Evolutionary conservation across 306 rosid genomes (phyloP), one percentile per base, ranked within the genome.

Genomic region (Glycine tomentella): DNA sequence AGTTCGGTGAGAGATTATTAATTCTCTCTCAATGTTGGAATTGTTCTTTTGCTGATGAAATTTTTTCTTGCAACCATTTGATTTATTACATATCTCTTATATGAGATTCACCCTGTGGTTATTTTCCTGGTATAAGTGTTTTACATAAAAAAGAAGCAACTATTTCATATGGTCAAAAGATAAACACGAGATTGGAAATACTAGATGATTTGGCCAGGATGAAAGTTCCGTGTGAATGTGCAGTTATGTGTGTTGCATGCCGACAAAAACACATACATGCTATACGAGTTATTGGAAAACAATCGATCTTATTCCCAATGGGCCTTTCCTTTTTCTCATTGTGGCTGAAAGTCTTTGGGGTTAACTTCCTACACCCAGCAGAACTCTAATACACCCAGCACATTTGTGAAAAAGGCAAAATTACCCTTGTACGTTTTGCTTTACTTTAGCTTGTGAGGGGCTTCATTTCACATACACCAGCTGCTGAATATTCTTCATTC

Each of bases 1-100:
- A 25, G 31, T 25, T 74, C 75, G 68, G 14, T 72, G 34, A 53
- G 8, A 20, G 50, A 51, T 51, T 34, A 36, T 72, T 80, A 50
- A 14, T 80, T 72, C 72, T 52, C 72, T 52, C 3, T 62, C 45
- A 14, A 50, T 49, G 80, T 14, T 46, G 68, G 15, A 62, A 62
- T 62, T 62, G 45, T 33, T 62, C 45, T 33, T 62, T 33, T 62
- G 66, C 66, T 25, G 16, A 33, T 38, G 48, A 3, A 36, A 64
- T 34, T 0, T 64, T 13, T 36, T 64, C 69, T 12, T 36, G 69
- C 7, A 64, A 64, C 46, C 20, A 62, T 64, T 36, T 34, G 10
- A 13, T 62, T 62, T 62, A 10, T 62, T 62, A 33, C 45, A 5
- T 11, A 11, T 34, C 16, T 33, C 3, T 16, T 38, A 16, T 34